Conservation (phyloP, 163 green algal genomes). For the Volvox carteri region DNA sequence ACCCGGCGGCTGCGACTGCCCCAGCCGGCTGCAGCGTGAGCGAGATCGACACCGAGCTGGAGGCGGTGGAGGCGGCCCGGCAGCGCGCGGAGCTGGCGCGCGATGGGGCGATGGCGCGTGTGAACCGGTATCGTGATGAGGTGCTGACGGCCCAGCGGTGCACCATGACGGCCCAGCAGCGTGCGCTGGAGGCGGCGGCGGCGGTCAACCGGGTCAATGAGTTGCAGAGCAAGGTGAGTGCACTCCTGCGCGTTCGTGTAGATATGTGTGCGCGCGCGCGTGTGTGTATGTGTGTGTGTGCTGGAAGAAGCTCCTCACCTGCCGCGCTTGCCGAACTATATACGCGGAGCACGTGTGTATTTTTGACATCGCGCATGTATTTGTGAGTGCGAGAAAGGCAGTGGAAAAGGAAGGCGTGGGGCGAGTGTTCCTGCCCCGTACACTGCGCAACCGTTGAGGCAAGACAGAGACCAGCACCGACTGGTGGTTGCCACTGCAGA, state of each 20-base stretch:
- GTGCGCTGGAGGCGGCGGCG: constrained; percentile 37
- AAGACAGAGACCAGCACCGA: too few species aligned
- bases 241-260: too few species aligned
- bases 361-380: too few species aligned
- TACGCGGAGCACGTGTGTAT: too few species aligned
- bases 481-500: too few species aligned
- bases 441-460: too few species aligned
- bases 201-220: constrained; percentile 23
- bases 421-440: too few species aligned
- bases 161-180: constrained; percentile 45
- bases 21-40: constrained; percentile 34
- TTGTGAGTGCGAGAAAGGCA: too few species aligned
- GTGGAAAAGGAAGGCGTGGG: too few species aligned
- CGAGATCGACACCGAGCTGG: constrained; percentile 71
- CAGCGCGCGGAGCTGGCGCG: constrained; percentile 55
- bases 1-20: not conserved
- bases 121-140: constrained; percentile 36
- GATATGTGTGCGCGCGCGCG: too few species aligned
- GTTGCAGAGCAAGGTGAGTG: constrained; percentile 45
- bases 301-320: not conserved
- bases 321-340: not conserved
- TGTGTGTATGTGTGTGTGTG: too few species aligned
- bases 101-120: constrained; percentile 10
- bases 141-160: constrained; percentile 24
- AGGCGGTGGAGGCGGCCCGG: constrained; percentile 66